Evolutionary conservation across 2,329 filamentous ascomycete genomes (phyloP).

Genomic region (Aureobasidium sp.): DNA sequence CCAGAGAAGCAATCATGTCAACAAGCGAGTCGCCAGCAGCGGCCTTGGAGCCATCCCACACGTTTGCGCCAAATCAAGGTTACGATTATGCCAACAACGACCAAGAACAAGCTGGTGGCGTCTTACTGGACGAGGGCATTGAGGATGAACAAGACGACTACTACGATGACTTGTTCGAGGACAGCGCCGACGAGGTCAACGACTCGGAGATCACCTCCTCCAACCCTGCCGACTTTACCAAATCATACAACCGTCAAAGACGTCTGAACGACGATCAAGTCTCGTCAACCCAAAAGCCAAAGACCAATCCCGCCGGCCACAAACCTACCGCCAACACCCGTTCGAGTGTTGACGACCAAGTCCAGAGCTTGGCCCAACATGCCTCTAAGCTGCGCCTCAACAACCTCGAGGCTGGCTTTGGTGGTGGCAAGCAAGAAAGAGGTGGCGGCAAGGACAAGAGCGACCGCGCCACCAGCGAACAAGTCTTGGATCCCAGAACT

Average conservation of each 20-base stretch:
- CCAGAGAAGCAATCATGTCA: not conserved
- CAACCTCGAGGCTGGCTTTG: constrained; percentile 48
- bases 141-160: constrained; percentile 52
- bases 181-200: constrained; percentile 52
- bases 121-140: constrained; percentile 2
- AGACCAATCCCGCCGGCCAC: constrained; percentile 58
- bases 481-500: constrained; percentile 88
- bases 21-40: constrained; percentile 17
- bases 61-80: constrained; percentile 28
- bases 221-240: constrained; percentile 64
- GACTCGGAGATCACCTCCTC: constrained; percentile 52
- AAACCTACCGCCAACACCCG: constrained; percentile 73
- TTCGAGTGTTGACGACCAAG: constrained; percentile 77
- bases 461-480: constrained; percentile 87
- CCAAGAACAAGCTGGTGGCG: constrained; percentile 18
- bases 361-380: constrained; percentile 75
- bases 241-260: constrained; percentile 80
- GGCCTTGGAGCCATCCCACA: constrained; percentile 24
- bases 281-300: constrained; percentile 51
- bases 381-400: constrained; percentile 79
- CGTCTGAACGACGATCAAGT: constrained; percentile 53
- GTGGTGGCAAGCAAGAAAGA: constrained; percentile 39
- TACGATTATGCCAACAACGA: constrained; percentile 22
- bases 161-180: constrained; percentile 50
- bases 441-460: constrained; percentile 72